Conservation (phyloP, 805 yeast genomes). For the Brettanomyces bruxellensis region DNA sequence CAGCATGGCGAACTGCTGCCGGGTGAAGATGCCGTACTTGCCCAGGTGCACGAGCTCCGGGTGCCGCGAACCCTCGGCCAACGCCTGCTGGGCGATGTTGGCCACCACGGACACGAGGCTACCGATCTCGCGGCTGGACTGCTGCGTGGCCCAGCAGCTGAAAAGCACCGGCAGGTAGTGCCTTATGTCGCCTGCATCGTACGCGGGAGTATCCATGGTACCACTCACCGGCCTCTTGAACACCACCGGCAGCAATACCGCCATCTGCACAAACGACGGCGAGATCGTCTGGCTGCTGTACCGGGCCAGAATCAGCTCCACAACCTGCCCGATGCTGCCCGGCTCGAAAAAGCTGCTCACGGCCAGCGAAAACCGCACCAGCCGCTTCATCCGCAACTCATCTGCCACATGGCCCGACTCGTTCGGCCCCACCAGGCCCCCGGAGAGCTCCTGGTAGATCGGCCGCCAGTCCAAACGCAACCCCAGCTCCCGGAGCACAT, state of each 20-base stretch:
- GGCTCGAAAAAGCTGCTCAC: constrained; percentile 48
- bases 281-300: constrained; percentile 47
- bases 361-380: constrained; percentile 43
- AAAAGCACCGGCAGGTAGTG: constrained; percentile 58
- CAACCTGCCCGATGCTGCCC: constrained; percentile 38
- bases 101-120: constrained; percentile 61
- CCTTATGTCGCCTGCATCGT: constrained; percentile 24
- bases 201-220: too few relatives aligned
- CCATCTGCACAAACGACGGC: constrained; percentile 41
- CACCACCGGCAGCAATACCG: constrained; percentile 42
- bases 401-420: constrained; percentile 40
- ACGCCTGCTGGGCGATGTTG: constrained; percentile 42
- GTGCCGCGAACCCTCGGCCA: constrained; percentile 25
- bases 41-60: constrained; percentile 29
- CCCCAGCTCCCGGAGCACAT: constrained; percentile 30
- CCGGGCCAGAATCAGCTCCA: constrained; percentile 41
- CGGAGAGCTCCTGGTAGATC: constrained; percentile 28
- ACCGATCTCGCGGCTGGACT: constrained; percentile 42
- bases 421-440: constrained; percentile 37
- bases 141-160: constrained; percentile 58
- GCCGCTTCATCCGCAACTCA: constrained; percentile 36
- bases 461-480: constrained; percentile 44
- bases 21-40: constrained; percentile 54
- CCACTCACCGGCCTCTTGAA: constrained; percentile 20
- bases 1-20: constrained; percentile 50